A percentile compares a stretch with the other conserved stretches of the same genome.
phyloP scores from a whole-genome alignment of 2,329 filamentous ascomycete genomes.

The Aspergillus sp. region DNA sequence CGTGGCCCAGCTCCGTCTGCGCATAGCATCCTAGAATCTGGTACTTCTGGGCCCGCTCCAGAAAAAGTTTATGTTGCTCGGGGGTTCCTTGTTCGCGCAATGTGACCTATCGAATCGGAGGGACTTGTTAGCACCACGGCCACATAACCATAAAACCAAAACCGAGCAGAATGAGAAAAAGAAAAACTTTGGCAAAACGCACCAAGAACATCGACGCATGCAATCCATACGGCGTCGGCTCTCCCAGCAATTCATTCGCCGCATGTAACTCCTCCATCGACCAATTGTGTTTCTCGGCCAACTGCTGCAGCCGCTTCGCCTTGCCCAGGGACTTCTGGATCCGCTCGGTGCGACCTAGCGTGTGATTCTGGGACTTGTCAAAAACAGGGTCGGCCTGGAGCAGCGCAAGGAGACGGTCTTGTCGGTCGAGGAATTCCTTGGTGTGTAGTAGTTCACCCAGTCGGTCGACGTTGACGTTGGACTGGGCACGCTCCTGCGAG shows the following conservation, averaged over 20 bases:
- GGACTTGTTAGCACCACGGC: conserved; percentile 9
- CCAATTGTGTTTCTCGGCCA: conserved; percentile 69
- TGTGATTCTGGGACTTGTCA: conserved; percentile 77
- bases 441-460: conserved; percentile 70
- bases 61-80: conserved; percentile 71
- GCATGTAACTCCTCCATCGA: conserved; percentile 60
- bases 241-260: conserved; percentile 69
- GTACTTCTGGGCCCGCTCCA: conserved; percentile 67
- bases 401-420: conserved; percentile 61
- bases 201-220: conserved; percentile 71
- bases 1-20: conserved; percentile 77
- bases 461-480: conserved; percentile 65
- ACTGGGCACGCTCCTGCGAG: conserved; percentile 65
- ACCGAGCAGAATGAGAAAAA: background rate
- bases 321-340: conserved; percentile 69
- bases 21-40: conserved; percentile 77
- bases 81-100: conserved; percentile 69
- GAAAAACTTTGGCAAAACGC: conserved; percentile 19
- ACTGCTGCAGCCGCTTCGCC: conserved; percentile 67
- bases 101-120: conserved; percentile 52
- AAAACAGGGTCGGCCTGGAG: conserved; percentile 69
- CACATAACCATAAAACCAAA: background rate
- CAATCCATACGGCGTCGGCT: conserved; percentile 71
- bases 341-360: conserved; percentile 66
- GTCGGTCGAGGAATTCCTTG: conserved; percentile 61